Conservation (phyloP, 305 asterid species). For the Fraxinus ornus region DNA sequence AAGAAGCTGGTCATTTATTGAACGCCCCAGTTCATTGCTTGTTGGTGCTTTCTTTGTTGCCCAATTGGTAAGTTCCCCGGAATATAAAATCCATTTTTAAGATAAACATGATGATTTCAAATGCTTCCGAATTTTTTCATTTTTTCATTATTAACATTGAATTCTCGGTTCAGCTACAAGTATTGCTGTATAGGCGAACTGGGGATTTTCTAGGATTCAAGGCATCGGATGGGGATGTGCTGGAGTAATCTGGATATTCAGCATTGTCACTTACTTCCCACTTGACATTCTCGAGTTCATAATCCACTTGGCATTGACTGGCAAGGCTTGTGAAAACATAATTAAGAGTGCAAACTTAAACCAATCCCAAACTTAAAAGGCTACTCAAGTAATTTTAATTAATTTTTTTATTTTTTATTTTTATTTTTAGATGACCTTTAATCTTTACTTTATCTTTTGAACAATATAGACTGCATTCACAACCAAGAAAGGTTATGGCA, state of each 20-base stretch:
- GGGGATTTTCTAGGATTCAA: slow-evolving; percentile 67
- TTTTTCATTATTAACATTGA: neutral
- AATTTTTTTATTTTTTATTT: too few species aligned
- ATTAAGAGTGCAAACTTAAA: too few species aligned
- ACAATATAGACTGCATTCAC: too few species aligned
- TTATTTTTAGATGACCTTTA: too few species aligned
- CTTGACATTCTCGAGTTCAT: too few species aligned
- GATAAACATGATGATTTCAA: neutral
- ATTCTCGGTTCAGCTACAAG: slow-evolving; percentile 41
- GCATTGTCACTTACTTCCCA: slow-evolving; percentile 22
- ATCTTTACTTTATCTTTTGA: too few species aligned
- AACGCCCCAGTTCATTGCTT: slow-evolving; percentile 55
- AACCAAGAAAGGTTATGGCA: too few species aligned
- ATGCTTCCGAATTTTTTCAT: neutral
- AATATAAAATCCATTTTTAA: neutral
- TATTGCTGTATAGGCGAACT: slow-evolving; percentile 55
- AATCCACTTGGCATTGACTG: too few species aligned
- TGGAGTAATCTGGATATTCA: slow-evolving; percentile 69
- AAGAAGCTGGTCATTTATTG: slow-evolving; percentile 60
- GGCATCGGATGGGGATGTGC: slow-evolving; percentile 25
- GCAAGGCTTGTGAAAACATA: too few species aligned
- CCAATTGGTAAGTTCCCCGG: slow-evolving; percentile 41
- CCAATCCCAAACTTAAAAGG: too few species aligned
- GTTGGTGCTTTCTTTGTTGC: slow-evolving; percentile 50
- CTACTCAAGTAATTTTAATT: too few species aligned